Base-by-base conservation (phyloP, 257 asterid genomes). In the Solanum lycopersicoides region DNA sequence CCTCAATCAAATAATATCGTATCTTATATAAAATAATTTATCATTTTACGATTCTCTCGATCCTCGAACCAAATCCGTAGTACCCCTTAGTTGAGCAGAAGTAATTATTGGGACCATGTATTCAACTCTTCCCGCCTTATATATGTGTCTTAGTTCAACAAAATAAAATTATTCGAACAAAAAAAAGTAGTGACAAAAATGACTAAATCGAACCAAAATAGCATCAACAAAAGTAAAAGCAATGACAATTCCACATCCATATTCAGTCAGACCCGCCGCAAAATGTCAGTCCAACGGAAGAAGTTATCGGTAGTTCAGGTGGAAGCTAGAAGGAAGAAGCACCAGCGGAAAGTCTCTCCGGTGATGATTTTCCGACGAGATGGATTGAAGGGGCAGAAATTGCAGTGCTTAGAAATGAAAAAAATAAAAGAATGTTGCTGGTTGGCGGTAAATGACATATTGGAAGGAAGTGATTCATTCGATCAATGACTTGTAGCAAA, bases 261-360 rank as follows among this genome's bases (percentile, higher is more conserved):
- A 75, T 75, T 75, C 56, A 12, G 28, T 87, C 42, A 16, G 16
- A 13, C 50, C 20, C 91, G 94, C 87, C 94, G 94, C 3, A 66
- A 88, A 16, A 83, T 87, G 63, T 86, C 87, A 1, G 82, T 90
- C 28, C 21, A 92, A 90, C 23, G 93, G 6, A 76, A 76, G 86
- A 90, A 89, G 60, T 89, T 91, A 20, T 94, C 97, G 59, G 86
- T 83, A 20, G 91, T 91, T 65, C 94, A 95, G 10, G 93, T 94
- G 13, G 59, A 47, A n/a, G 45, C 12, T 0, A 96, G 97, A 4
- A 92, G 93, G 42, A 89, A 87, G 88, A 93, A 88, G 73, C 88
- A 88, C 53, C 92, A 94, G 10, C 89, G 89, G 12, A 92, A 98
- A 10, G 86, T 87, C 56, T 90, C 87, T 71, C 88, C 93, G 11